Base-by-base conservation (phyloP, 768 basidiomycete species). In the Lentinula sp. region DNA sequence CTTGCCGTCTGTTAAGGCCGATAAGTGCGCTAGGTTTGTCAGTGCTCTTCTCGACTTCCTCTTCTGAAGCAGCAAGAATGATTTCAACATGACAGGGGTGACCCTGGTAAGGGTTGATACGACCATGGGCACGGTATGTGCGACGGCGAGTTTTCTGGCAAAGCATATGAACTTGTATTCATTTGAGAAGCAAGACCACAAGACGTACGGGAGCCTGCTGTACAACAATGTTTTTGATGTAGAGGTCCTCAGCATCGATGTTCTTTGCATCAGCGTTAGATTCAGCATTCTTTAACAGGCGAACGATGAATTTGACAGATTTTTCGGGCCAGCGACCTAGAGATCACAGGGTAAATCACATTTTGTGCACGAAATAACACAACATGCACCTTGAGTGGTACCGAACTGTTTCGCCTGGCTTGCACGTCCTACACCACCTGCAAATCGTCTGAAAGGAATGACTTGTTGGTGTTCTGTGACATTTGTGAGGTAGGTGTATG, bases 301-400 rank as follows among this genome's bases (percentile, higher is more conserved):
- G 87, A 64, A 88, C 82, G 73, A 99, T 89, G 84, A 95, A 96
- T 75, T 90, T 89, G 77, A 97, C 87, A 55, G 94, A 98, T 80
- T 99, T 98, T 81, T 93, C 95, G 73, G 97, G 97, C 97, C 97
- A 98, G 73, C 97, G 96, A 87, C 97, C 96, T 98, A 32, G 8
- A 45, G 57, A 60, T 62, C 40, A 11, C 35, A 61, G 43, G 15
- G 23, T n/a, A 48, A 50, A 15, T 43, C 2, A 59, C 5, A 28
- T 40, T 56, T 34, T 9, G 2, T 18, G 45, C 16, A 13, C 21
- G 7, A 48, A 46, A n/a, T 10, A 16, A 50, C 34, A 59, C 39
- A 46, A 39, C 23, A 81, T 89, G 66, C 74, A 93, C 95, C 95
- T 80, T 97, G 93, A 62, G 95, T 96, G 59, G 93, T 83, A 78